Base-by-base conservation (phyloP, 2,329 filamentous ascomycete genomes). In the Monosporascus sp. region DNA sequence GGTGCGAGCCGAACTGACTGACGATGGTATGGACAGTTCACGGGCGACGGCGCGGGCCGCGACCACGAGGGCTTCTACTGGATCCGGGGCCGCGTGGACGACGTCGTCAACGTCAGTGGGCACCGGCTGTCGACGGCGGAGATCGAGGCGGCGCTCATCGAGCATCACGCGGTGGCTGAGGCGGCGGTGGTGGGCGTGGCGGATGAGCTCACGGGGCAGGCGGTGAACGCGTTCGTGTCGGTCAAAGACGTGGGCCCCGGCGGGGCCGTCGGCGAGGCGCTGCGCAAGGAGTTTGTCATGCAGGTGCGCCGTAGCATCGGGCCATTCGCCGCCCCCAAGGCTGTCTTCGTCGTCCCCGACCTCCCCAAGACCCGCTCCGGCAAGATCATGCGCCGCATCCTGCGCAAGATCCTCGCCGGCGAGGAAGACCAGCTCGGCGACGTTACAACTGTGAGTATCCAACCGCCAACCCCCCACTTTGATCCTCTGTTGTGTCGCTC, bases 31-130 rank as follows among this genome's bases (percentile, higher is more conserved):
- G 39, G 17, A 5, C 52, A 90, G 86, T 95, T 94, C 76, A 94
- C 90, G 17, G 90, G 90, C 54, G 94, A 99, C 69, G 94, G 94
- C 68, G 94, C 94, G 52, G 94, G 89, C 55, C 89, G 94, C 68
- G 94, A 99, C 71, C 89, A 96, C 74, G 94, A 99, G 66, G 94
- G 94, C 53, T 99, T 97, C 80, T 99, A 97, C 84, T 99, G 94
- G 94, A 99, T 99, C 71, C 90, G 94, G 58, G 94, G 94, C 60
- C 91, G 94, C 72, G 94, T 99, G 50, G 94, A 99, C 69, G 94
- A 99, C 66, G 94, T 99, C 44, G 93, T 99, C 72, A 99, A 99
- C 73, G 94, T 99, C 57, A 94, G 89, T 63, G 94, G 94, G 27
- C 94, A 99, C 74, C 88, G 94, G 71, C 81, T 99, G 58, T 97